phyloP scores from a whole-genome alignment of 2,329 filamentous ascomycete genomes.

The Sporothrix euskadiensis region DNA sequence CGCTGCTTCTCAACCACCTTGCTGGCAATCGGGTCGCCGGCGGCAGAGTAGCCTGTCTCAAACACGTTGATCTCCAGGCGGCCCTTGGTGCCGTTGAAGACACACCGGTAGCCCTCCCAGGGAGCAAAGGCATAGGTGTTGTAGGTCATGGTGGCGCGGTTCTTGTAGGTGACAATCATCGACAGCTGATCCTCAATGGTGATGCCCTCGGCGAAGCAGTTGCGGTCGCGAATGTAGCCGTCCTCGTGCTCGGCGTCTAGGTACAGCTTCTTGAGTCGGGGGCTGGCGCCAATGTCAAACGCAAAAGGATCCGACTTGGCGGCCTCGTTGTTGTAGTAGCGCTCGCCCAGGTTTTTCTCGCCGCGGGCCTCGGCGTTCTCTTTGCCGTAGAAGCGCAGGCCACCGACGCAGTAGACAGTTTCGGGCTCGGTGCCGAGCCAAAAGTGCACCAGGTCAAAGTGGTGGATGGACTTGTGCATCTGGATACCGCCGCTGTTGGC shows the following conservation, averaged over 20 bases:
- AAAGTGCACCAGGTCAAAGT: slow-evolving; percentile 65
- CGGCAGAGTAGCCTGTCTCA: slow-evolving; percentile 63
- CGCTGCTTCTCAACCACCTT: slow-evolving; percentile 47
- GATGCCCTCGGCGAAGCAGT: slow-evolving; percentile 63
- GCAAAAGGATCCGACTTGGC: slow-evolving; percentile 60
- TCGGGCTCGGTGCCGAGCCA: slow-evolving; percentile 58
- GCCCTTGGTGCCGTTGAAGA: slow-evolving; percentile 60
- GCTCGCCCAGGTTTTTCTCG: slow-evolving; percentile 51
- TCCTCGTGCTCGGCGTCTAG: slow-evolving; percentile 65
- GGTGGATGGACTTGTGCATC: slow-evolving; percentile 64
- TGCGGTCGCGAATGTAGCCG: slow-evolving; percentile 62
- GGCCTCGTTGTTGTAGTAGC: slow-evolving; percentile 52
- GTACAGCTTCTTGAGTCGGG: slow-evolving; percentile 59
- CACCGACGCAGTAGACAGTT: slow-evolving; percentile 60
- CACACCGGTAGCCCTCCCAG: slow-evolving; percentile 61
- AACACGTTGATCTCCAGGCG: slow-evolving; percentile 62
- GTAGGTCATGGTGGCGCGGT: slow-evolving; percentile 60
- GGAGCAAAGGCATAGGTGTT: slow-evolving; percentile 62
- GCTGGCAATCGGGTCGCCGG: slow-evolving; percentile 46
- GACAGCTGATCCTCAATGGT: slow-evolving; percentile 67
- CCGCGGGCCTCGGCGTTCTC: slow-evolving; percentile 62
- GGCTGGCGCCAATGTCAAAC: slow-evolving; percentile 54
- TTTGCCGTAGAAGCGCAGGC: slow-evolving; percentile 60
- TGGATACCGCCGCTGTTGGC: slow-evolving; percentile 60
- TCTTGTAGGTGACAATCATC: slow-evolving; percentile 58